These are phyloP conservation scores for Xylariaceae sp. DNA, from an alignment of 2,329 filamentous ascomycete genomes.

Conservation along the genomic window DNA sequence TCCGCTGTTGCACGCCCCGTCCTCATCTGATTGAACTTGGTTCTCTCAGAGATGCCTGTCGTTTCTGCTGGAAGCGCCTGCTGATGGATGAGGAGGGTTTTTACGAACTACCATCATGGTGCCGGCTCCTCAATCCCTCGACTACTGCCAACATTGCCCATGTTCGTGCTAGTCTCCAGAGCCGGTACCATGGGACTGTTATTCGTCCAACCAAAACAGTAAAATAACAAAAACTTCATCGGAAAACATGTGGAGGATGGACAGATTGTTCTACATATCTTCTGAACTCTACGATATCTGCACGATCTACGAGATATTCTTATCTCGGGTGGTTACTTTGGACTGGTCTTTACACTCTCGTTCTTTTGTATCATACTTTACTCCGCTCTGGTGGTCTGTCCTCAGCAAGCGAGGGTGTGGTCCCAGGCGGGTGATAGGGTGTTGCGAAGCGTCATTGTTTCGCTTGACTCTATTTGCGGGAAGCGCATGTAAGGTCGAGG, in stretches of 20 bases:
- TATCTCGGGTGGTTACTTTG: conserved; percentile 2
- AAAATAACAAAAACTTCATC: conserved; percentile 5
- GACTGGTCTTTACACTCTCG: neutral
- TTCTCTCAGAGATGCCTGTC: conserved; percentile 14
- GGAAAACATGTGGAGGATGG: neutral
- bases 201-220: conserved; percentile 1
- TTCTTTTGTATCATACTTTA: neutral
- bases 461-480: neutral
- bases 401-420: neutral
- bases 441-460: neutral
- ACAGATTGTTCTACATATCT: conserved; percentile 12
- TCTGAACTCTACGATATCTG: conserved; percentile 6
- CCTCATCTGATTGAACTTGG: conserved; percentile 15
- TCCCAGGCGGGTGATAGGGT: neutral
- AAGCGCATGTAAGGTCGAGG: neutral
- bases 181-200: neutral
- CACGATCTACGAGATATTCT: conserved; percentile 1
- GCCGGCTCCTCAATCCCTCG: neutral
- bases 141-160: too few species aligned
- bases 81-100: conserved; percentile 11
- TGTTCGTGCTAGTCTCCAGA: conserved; percentile 1
- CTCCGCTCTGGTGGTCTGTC: neutral
- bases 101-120: neutral
- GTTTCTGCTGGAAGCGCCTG: conserved; percentile 18
- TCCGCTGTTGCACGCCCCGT: conserved; percentile 16